Conservation (phyloP, 2,329 filamentous ascomycete species). For the Eutypa lata region DNA sequence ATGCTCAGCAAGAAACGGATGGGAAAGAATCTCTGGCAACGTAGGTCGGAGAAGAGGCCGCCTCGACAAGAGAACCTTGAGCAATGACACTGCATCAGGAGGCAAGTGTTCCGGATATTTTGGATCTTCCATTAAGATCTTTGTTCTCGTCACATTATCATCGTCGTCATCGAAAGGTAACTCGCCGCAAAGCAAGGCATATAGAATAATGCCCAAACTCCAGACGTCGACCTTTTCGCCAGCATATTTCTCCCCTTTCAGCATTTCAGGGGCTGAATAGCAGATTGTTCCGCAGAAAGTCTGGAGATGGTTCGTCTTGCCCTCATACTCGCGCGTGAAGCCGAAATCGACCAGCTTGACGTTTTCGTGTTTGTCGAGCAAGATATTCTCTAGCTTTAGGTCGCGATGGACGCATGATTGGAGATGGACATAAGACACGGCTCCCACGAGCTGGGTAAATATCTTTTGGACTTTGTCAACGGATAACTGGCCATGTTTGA, state of each 20-base stretch:
- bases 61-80: constrained; percentile 83
- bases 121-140: constrained; percentile 82
- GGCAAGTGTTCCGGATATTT: constrained; percentile 79
- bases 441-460: constrained; percentile 92
- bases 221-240: constrained; percentile 98
- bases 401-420: constrained; percentile 96
- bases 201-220: constrained; percentile 83
- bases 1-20: constrained; percentile 84
- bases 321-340: constrained; percentile 96
- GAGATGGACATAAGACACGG: constrained; percentile 90
- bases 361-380: constrained; percentile 94
- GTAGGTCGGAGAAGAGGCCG: constrained; percentile 79
- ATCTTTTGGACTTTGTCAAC: constrained; percentile 89
- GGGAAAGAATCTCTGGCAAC: constrained; percentile 78
- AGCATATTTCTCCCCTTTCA: constrained; percentile 96
- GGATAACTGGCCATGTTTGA: constrained; percentile 80
- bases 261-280: constrained; percentile 97
- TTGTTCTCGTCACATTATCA: constrained; percentile 79
- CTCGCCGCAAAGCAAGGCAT: constrained; percentile 78
- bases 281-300: constrained; percentile 98
- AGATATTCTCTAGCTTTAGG: constrained; percentile 92
- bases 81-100: constrained; percentile 70
- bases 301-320: constrained; percentile 88
- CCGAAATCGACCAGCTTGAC: constrained; percentile 98
- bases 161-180: constrained; percentile 96